Conservation (phyloP, 169 alveolate genomes). For the Neospora caninum region DNA sequence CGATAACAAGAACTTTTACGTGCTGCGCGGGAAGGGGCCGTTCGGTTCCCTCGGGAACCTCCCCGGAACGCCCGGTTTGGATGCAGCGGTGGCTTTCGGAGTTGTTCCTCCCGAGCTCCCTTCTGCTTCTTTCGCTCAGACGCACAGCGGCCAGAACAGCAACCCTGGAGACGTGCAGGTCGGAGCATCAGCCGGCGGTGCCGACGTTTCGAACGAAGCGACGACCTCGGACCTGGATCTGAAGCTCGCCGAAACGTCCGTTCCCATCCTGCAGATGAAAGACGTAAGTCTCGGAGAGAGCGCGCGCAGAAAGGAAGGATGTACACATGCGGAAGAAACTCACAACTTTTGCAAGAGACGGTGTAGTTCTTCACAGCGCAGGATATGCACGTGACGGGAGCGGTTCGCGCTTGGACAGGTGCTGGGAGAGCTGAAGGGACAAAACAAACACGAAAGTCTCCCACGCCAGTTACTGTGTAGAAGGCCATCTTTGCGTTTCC, state of each 20-base stretch:
- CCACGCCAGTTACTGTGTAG: too few species aligned
- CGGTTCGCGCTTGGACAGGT: too few species aligned
- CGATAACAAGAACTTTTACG: slow-evolving; percentile 17
- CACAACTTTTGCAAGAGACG: too few species aligned
- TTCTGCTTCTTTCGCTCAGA: background rate
- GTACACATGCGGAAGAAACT: too few species aligned
- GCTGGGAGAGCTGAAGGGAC: too few species aligned
- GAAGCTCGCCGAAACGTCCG: slow-evolving; percentile 56
- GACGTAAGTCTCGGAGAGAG: slow-evolving; percentile 38
- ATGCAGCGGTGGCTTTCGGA: background rate
- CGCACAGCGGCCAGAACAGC: background rate
- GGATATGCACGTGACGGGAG: too few species aligned
- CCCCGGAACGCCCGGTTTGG: background rate
- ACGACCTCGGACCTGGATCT: background rate
- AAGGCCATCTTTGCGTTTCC: too few species aligned
- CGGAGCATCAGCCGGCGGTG: background rate
- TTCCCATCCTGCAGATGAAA: slow-evolving; percentile 64
- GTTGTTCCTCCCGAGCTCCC: background rate
- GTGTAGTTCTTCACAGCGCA: too few species aligned
- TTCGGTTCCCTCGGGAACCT: slow-evolving; percentile 50
- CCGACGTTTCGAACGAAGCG: background rate
- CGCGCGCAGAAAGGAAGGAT: too few species aligned
- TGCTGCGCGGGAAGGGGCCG: slow-evolving; percentile 56
- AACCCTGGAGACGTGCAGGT: background rate
- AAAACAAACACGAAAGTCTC: too few species aligned